Conservation (phyloP, 116 monocot species). For the Thalassia testudinum region DNA sequence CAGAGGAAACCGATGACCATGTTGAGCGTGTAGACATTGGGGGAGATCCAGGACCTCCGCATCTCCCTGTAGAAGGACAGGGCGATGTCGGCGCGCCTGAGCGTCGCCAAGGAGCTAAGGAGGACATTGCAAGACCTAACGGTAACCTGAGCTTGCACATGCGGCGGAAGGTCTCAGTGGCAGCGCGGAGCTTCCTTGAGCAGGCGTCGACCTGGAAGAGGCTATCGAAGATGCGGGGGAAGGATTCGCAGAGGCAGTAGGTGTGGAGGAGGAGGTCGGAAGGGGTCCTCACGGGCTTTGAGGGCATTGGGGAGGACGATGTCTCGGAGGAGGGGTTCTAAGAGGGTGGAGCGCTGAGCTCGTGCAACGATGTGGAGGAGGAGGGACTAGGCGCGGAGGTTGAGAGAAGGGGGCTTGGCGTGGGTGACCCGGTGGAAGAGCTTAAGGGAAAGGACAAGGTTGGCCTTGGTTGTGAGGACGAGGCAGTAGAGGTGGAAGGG, state of each 20-base stretch:
- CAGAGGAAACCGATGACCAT: slow-evolving; percentile 59
- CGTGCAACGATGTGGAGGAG: slow-evolving; percentile 55
- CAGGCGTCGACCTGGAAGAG: slow-evolving; percentile 61
- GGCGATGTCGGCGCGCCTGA: slow-evolving; percentile 31
- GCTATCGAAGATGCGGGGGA: slow-evolving; percentile 50
- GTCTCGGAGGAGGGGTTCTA: slow-evolving; percentile 30
- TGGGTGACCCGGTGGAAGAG: slow-evolving; percentile 28
- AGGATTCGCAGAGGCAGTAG: slow-evolving; percentile 49
- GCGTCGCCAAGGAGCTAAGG: slow-evolving; percentile 37
- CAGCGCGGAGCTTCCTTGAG: slow-evolving; percentile 45
- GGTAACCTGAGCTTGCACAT: slow-evolving; percentile 72
- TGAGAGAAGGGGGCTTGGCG: slow-evolving; percentile 17
- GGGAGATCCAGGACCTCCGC: slow-evolving; percentile 44
- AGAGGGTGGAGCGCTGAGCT: slow-evolving; percentile 22
- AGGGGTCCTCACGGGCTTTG: slow-evolving; percentile 18
- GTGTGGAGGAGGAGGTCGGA: slow-evolving; percentile 43
- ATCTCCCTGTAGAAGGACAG: slow-evolving; percentile 62
- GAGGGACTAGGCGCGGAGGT: slow-evolving; percentile 27
- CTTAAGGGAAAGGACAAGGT: slow-evolving; percentile 54
- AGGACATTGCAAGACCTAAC: slow-evolving; percentile 77
- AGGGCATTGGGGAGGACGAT: slow-evolving; percentile 17
- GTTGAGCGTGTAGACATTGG: slow-evolving; percentile 71
- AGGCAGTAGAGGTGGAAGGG: slow-evolving; percentile 39
- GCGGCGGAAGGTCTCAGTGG: slow-evolving; percentile 36
- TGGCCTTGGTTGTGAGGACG: slow-evolving; percentile 28